Conservation (phyloP, 495 filamentous ascomycete genomes). For the Staphylotrichum longicolle region DNA sequence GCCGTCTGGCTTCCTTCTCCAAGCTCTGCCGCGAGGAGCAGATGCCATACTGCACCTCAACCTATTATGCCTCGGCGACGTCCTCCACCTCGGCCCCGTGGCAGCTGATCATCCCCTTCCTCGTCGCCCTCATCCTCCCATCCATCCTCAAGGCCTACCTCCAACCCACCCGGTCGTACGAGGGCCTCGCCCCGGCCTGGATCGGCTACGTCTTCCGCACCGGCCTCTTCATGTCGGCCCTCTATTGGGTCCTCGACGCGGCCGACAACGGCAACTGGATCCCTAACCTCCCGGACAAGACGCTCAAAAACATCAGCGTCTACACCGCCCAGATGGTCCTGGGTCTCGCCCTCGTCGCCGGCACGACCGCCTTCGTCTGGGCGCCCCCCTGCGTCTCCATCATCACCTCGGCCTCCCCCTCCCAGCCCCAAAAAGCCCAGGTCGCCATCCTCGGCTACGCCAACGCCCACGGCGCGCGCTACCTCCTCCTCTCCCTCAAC, state of each 20-base stretch:
- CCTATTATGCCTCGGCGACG: conserved; percentile 87
- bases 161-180: conserved; percentile 71
- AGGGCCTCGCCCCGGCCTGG: conserved; percentile 79
- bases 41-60: conserved; percentile 93
- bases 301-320: conserved; percentile 69
- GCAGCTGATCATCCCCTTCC: conserved; percentile 79
- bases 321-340: conserved; percentile 73
- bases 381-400: conserved; percentile 72
- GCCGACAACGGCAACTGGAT: conserved; percentile 91
- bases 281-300: conserved; percentile 52
- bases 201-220: conserved; percentile 76
- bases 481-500: conserved; percentile 77
- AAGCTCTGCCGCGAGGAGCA: conserved; percentile 96
- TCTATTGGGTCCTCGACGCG: conserved; percentile 88
- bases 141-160: conserved; percentile 77
- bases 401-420: conserved; percentile 38
- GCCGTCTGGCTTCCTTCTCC: conserved; percentile 79
- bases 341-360: conserved; percentile 65
- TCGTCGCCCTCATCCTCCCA: conserved; percentile 70
- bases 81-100: conserved; percentile 92
- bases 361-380: conserved; percentile 69
- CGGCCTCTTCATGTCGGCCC: conserved; percentile 69
- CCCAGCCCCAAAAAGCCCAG: conserved; percentile 45
- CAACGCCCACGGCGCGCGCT: conserved; percentile 88
- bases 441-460: conserved; percentile 86